These are phyloP conservation scores for Entonaema liquescens DNA, from an alignment of 495 filamentous ascomycete genomes.

Conservation along the genomic window DNA sequence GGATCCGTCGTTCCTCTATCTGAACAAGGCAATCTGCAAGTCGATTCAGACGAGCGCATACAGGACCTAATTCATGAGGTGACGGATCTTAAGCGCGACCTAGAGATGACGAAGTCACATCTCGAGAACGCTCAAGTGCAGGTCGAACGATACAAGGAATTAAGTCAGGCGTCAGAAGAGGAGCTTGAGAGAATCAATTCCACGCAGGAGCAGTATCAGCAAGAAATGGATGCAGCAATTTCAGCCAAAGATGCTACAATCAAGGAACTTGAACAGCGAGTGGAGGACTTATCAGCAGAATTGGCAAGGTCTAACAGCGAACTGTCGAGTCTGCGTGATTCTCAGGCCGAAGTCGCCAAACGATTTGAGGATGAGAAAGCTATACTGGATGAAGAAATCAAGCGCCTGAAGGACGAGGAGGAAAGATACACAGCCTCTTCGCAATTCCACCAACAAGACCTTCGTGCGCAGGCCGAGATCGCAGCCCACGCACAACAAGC, in stretches of 20 bases:
- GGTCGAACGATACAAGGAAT: slow-evolving; percentile 86
- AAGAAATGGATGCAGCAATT: slow-evolving; percentile 79
- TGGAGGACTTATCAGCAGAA: slow-evolving; percentile 83
- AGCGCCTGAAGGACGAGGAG: slow-evolving; percentile 84
- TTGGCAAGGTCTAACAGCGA: slow-evolving; percentile 81
- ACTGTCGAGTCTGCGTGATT: slow-evolving; percentile 76
- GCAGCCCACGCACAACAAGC: slow-evolving; percentile 91
- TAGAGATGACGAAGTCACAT: slow-evolving; percentile 78
- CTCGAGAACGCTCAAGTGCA: slow-evolving; percentile 80
- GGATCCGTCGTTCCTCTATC: slow-evolving; percentile 55
- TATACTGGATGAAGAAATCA: slow-evolving; percentile 75
- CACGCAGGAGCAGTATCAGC: slow-evolving; percentile 82
- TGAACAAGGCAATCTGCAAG: slow-evolving; percentile 52
- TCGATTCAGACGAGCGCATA: slow-evolving; percentile 69
- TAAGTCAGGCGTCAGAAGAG: slow-evolving; percentile 88
- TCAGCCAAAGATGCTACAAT: slow-evolving; percentile 79
- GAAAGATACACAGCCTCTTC: slow-evolving; percentile 78
- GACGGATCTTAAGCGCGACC: slow-evolving; percentile 80
- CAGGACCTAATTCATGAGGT: slow-evolving; percentile 85
- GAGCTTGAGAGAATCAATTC: slow-evolving; percentile 80
- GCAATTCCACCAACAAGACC: slow-evolving; percentile 85
- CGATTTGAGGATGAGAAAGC: slow-evolving; percentile 82
- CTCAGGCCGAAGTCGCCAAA: slow-evolving; percentile 76
- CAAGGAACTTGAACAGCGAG: slow-evolving; percentile 77
- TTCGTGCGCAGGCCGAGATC: slow-evolving; percentile 93